Evolutionary conservation across 202 grass and related monocot species (phyloP).

Genomic region (Miscanthus sacchariflorus): DNA sequence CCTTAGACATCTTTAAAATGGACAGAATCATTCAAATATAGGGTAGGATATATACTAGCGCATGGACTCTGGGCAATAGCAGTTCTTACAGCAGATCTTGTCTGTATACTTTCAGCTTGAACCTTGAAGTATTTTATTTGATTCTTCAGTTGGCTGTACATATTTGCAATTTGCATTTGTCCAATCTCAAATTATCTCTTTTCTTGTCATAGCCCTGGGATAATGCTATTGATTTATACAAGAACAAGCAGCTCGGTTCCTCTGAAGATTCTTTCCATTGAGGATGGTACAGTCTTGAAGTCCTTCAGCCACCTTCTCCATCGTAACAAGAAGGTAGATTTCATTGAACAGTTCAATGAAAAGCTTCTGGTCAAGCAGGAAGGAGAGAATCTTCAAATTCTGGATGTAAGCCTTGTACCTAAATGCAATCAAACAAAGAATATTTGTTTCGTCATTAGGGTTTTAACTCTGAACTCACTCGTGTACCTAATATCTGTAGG

Average conservation of each 20-base stretch:
- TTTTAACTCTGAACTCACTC: conserved; percentile 32
- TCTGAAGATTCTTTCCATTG: conserved; percentile 93
- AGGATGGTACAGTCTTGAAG: conserved; percentile 87
- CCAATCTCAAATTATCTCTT: conserved; percentile 35
- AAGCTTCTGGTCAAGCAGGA: conserved; percentile 98
- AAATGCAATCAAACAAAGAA: background rate
- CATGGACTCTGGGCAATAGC: background rate
- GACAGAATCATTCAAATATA: background rate
- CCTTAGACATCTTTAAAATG: background rate
- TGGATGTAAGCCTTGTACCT: conserved; percentile 67
- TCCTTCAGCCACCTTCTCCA: conserved; percentile 95
- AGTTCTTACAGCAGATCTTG: background rate
- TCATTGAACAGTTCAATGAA: conserved; percentile 96
- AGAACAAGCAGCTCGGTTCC: conserved; percentile 80
- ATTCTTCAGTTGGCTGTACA: background rate
- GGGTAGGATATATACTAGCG: background rate
- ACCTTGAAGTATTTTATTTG: background rate
- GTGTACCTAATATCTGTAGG: conserved; percentile 55
- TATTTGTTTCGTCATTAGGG: background rate
- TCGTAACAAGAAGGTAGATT: conserved; percentile 95
- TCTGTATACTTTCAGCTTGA: conserved; percentile 7
- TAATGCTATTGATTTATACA: conserved; percentile 95
- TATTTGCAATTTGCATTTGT: conserved; percentile 2
- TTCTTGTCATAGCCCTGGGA: conserved; percentile 74
- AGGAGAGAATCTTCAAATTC: conserved; percentile 95